Percentiles rank a stretch among this genome's conserved stretches.
These are phyloP conservation scores for Agaricales sp. DNA, from an alignment of 1,284 basidiomycete genomes.

Conservation along the genomic window DNA sequence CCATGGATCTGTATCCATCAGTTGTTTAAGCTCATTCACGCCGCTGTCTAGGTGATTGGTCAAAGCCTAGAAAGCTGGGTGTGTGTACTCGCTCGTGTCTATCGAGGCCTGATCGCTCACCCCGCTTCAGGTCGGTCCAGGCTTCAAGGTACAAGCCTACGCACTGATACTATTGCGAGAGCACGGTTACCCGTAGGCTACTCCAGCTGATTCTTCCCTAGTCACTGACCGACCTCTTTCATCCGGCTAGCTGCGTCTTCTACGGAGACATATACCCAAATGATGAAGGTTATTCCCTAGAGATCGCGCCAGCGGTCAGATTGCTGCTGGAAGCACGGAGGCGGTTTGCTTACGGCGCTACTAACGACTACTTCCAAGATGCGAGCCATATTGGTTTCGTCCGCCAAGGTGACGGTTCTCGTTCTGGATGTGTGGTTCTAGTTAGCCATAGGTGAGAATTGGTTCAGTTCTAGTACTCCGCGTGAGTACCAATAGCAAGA, in stretches of 20 bases:
- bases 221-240: background rate
- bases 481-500: too few relatives aligned
- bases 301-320: conserved; percentile 37
- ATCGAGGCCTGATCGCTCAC: conserved; percentile 1
- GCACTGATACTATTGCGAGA: conserved; percentile 77
- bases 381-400: conserved; percentile 68
- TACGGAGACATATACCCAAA: conserved; percentile 84
- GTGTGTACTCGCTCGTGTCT: conserved; percentile 14
- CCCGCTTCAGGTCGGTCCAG: conserved; percentile 40
- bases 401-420: conserved; percentile 40
- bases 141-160: conserved; percentile 77
- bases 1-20: too few relatives aligned
- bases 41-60: conserved; percentile 46
- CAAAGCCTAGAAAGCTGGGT: conserved; percentile 75
- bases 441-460: conserved; percentile 51
- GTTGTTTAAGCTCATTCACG: conserved; percentile 5
- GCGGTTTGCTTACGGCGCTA: conserved; percentile 52
- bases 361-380: conserved; percentile 45
- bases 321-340: conserved; percentile 50
- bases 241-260: conserved; percentile 68
- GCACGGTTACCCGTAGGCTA: conserved; percentile 75
- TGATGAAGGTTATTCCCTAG: conserved; percentile 48
- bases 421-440: conserved; percentile 53
- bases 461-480: too few relatives aligned
- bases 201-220: conserved; percentile 1